Conservation (phyloP, 495 filamentous ascomycete species). For the Melanomma pulvis-pyrius region DNA sequence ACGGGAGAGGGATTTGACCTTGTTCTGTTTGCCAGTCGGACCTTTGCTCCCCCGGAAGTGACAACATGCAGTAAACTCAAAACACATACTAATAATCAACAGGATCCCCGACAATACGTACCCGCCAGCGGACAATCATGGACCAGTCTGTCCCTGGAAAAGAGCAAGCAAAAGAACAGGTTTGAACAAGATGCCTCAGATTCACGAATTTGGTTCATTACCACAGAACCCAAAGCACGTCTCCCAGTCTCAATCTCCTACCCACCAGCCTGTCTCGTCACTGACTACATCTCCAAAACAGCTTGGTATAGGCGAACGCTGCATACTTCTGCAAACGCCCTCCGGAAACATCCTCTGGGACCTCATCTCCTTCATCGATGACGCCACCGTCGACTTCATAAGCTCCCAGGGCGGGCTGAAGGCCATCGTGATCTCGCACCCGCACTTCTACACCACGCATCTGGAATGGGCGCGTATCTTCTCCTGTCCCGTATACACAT, state of each 20-base stretch:
- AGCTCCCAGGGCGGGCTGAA: slow-evolving; percentile 58
- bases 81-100: neutral
- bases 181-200: slow-evolving; percentile 44
- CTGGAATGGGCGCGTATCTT: slow-evolving; percentile 68
- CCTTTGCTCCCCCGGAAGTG: neutral
- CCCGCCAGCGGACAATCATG: slow-evolving; percentile 50
- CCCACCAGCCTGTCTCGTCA: neutral
- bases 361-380: slow-evolving; percentile 66
- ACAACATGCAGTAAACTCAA: no score
- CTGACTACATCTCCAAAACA: neutral
- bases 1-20: no score
- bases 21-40: neutral
- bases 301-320: slow-evolving; percentile 69
- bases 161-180: slow-evolving; percentile 47
- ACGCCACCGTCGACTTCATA: slow-evolving; percentile 55
- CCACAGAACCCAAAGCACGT: slow-evolving; percentile 58
- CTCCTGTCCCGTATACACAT: slow-evolving; percentile 64
- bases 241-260: neutral
- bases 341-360: slow-evolving; percentile 76
- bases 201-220: slow-evolving; percentile 54
- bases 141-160: slow-evolving; percentile 55
- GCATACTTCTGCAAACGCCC: slow-evolving; percentile 63
- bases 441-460: slow-evolving; percentile 76
- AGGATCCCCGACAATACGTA: slow-evolving; percentile 71
- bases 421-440: slow-evolving; percentile 79